Conservation (phyloP, 2,329 filamentous ascomycete genomes). For the Colletotrichum sp. region DNA sequence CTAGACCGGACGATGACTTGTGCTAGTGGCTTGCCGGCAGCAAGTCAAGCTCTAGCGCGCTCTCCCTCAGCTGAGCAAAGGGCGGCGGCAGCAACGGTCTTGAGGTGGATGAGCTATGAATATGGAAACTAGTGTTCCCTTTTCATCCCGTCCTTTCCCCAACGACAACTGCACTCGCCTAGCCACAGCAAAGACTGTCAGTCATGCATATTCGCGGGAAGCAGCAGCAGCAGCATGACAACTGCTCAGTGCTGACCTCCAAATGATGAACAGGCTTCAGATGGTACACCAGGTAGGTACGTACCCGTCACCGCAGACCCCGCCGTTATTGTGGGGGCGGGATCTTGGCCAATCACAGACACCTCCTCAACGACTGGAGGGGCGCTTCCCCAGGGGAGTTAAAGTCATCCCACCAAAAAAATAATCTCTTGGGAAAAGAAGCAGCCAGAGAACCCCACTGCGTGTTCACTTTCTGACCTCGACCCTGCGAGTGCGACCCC, state of each 20-base stretch:
- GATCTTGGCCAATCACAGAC: not conserved
- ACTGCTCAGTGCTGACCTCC: not conserved
- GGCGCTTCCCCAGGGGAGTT: not conserved
- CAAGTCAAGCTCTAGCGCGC: not conserved
- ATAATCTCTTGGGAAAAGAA: not conserved
- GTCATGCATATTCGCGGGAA: not conserved
- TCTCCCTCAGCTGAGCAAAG: not conserved
- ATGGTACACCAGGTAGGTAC: not conserved
- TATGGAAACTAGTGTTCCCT: not conserved
- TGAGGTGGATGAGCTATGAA: not conserved
- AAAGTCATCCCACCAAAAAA: conserved; percentile 19
- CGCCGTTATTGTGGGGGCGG: not conserved
- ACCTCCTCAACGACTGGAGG: conserved; percentile 10
- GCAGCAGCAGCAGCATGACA: not conserved
- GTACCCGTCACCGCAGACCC: not conserved
- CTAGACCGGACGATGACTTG: conserved; percentile 4
- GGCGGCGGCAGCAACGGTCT: not conserved
- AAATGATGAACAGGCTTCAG: not conserved
- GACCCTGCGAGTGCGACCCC: conserved; percentile 11
- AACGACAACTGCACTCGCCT: not conserved
- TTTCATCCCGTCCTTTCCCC: not conserved
- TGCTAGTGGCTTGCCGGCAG: conserved; percentile 1
- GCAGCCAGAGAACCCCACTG: conserved; percentile 11
- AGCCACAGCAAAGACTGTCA: not conserved
- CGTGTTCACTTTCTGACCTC: not conserved